phyloP scores from a whole-genome alignment of 1,139 yeast genomes.

The Yamadazyma diddensiae region DNA sequence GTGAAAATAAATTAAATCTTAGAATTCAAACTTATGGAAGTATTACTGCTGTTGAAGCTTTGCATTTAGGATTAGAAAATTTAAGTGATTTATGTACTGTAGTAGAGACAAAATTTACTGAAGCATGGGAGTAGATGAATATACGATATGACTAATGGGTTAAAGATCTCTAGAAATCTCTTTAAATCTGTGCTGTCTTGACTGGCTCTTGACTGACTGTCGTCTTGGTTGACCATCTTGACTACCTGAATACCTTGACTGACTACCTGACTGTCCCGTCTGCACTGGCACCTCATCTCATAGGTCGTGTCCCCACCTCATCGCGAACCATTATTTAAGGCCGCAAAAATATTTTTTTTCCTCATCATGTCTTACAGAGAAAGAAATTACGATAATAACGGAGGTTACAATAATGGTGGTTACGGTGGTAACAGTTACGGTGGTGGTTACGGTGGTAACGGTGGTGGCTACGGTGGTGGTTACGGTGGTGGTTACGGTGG shows the following conservation, averaged over 20 bases:
- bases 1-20: constrained; percentile 83
- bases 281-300: too few relatives aligned
- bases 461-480: constrained; percentile 9
- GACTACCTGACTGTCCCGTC: too few relatives aligned
- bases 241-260: too few relatives aligned
- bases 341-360: constrained; percentile 6
- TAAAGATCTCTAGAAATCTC: too few relatives aligned
- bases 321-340: constrained; percentile 10
- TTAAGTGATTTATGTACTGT: constrained; percentile 79
- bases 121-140: constrained; percentile 1
- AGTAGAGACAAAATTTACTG: constrained; percentile 68
- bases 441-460: constrained; percentile 10
- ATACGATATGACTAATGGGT: too few relatives aligned
- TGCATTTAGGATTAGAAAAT: constrained; percentile 88
- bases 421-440: constrained; percentile 8
- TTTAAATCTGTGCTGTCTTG: too few relatives aligned
- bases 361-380: constrained; percentile 15
- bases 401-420: constrained; percentile 7
- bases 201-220: too few relatives aligned
- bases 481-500: constrained; percentile 8
- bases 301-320: constrained; percentile 4
- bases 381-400: constrained; percentile 12
- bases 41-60: constrained; percentile 87
- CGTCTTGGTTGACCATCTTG: too few relatives aligned
- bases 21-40: constrained; percentile 93